Base-by-base conservation (phyloP, 768 basidiomycete genomes). In the Russula vinacea region DNA sequence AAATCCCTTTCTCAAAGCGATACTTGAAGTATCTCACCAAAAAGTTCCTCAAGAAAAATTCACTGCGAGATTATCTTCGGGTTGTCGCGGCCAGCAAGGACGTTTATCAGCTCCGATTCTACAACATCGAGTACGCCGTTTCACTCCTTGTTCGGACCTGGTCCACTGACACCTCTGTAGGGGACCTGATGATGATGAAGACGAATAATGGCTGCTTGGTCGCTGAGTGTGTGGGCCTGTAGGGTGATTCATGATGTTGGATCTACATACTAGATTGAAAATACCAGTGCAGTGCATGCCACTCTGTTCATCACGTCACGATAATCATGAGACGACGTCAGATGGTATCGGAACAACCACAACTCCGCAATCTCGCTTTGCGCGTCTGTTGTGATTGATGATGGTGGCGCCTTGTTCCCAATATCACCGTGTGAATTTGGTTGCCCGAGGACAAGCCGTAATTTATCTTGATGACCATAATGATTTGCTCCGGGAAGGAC, bases 11-110 rank as follows among this genome's bases (percentile, higher is more conserved):
- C 79, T 98, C 96, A 56, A 98, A 98, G 81, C 85, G 92, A 62
- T 98, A 97, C 78, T 87, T 98, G 75, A 98, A 98, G 79, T 99
- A 98, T 80, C 83, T 98, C 66, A 98, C 96, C 67, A 98, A 98
- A 84, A 96, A 96, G 82, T 95, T 93, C 84, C 83, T 98, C 78
- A 98, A 98, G 85, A 97, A 97, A 86, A 94, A 95, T 80, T 79
- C 82, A 51, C 83, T 97, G 71, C 88, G 94, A 69, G 95, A 98
- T 79, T 98, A 94, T 91, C 93, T 98, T 75, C 94, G 94, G 61
- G 96, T 99, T 69, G 93, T 98, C 70, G 93, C 97, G 47, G 88
- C 93, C 35, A 83, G 86, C 59, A 97, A 98, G 81, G 92, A 97
- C 75, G 84, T 83, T 71, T 99, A 98, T 79, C 87, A 94, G 73